Base-by-base conservation (phyloP, 805 yeast species). In the Starmerella roubikii region DNA sequence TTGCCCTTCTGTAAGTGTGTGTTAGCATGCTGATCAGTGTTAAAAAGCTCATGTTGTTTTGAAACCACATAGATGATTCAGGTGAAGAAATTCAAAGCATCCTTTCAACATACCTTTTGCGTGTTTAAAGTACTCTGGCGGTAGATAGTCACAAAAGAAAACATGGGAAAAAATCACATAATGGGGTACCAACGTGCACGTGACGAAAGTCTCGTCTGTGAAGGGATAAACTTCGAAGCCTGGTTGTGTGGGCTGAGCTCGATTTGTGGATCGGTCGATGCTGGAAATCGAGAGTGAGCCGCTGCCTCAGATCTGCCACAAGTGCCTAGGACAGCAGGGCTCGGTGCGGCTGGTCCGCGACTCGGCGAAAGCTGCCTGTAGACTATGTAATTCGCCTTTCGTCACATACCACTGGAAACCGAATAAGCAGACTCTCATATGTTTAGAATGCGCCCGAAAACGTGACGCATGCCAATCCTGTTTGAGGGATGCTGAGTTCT, bases 391-490 rank as follows among this genome's bases (percentile, higher is more conserved):
- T 0, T 60, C 93, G 35, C 85, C 94, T 1, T 88, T 78, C 61
- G 77, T 86, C 0, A 76, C 78, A 1, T 88, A 72, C 54, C 69
- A 78, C 40, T 83, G 94, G 94, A 66, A 68, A 41, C 68, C 64
- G 16, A 60, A 72, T 44, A 67, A 69, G 41, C 74, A 71, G 48
- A 84, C 94, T 2, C 57, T 73, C 1, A 72, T 88, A 16, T 88
- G 98, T 59, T 54, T 62, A 26, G 74, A 86, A 0, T 88, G 98
- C 62, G 75, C 96, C 0, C 64, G 76, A 30, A 73, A 77, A 32
- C 69, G 78, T 42, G 78, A 82, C 59, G 78, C 93, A 50, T 88
- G 98, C 54, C 97, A 91, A 56, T 62, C 75, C 19, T 88, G 98
- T 57, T 70, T 84, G 72, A 57, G 79, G 25, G 97, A 88, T 60